Conservation (phyloP, 179 eudicot species). For the Beta macrorhiza region DNA sequence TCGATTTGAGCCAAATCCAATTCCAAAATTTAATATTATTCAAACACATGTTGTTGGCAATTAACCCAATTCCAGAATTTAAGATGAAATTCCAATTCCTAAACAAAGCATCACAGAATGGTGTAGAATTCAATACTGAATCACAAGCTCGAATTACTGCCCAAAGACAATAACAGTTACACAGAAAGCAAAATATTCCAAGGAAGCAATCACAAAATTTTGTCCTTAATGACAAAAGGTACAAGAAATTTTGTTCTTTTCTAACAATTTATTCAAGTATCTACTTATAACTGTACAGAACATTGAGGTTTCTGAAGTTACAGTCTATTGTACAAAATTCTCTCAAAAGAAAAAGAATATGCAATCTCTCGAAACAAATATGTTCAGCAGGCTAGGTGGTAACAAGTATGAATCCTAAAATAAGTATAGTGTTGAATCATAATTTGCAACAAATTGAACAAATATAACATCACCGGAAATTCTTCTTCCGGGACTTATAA, state of each 20-base stretch:
- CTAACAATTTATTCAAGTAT: conserved; percentile 19
- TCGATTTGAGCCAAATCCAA: no score
- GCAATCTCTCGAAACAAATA: conserved; percentile 14
- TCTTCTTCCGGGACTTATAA: conserved; percentile 55
- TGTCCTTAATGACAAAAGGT: background rate
- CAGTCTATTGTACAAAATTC: conserved; percentile 6
- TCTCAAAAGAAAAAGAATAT: conserved; percentile 4
- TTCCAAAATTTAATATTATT: no score
- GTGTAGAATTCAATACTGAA: no score
- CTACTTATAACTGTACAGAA: conserved; percentile 25
- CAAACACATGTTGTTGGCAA: no score
- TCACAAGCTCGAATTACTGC: no score
- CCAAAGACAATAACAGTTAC: background rate
- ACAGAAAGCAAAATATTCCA: background rate
- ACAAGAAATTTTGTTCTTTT: background rate
- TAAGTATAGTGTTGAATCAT: conserved; percentile 13
- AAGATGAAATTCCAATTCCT: no score
- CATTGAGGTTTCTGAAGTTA: conserved; percentile 12
- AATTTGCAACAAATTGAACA: conserved; percentile 15
- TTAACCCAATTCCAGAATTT: no score
- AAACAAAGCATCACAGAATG: background rate
- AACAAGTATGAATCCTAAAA: conserved; percentile 1
- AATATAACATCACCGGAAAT: conserved; percentile 50
- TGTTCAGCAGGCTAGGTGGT: conserved; percentile 15
- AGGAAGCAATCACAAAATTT: background rate